phyloP scores from a whole-genome alignment of 495 filamentous ascomycete species.

The Evansstolkia leycettana region DNA sequence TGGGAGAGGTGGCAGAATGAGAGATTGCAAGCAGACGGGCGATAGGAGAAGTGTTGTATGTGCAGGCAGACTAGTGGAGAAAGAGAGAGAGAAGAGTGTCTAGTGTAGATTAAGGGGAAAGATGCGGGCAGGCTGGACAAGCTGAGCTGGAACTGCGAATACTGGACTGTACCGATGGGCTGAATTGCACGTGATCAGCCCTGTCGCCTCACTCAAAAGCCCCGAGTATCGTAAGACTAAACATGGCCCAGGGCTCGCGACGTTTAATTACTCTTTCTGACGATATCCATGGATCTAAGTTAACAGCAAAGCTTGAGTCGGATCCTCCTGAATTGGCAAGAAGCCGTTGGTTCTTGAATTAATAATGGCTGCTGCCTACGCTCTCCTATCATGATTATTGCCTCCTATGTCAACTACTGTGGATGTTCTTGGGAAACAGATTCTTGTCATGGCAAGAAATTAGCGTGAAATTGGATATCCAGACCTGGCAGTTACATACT shows the following conservation, averaged over 20 bases:
- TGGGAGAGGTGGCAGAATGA: conserved; percentile 3
- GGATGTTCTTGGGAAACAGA: too few relatives aligned
- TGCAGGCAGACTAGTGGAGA: conserved; percentile 4
- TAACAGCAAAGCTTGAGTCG: neutral
- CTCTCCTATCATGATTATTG: too few relatives aligned
- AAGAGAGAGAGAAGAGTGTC: neutral
- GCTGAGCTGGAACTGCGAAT: neutral
- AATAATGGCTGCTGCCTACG: too few relatives aligned
- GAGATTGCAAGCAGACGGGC: conserved; percentile 11
- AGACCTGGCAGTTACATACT: too few relatives aligned
- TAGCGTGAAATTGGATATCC: too few relatives aligned
- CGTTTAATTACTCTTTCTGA: neutral
- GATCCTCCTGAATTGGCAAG: too few relatives aligned
- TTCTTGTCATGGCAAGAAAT: too few relatives aligned
- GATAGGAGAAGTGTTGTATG: conserved; percentile 15
- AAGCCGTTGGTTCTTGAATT: too few relatives aligned
- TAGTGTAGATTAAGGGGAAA: neutral
- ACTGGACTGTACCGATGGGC: neutral
- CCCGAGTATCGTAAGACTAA: neutral
- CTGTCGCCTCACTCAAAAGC: neutral
- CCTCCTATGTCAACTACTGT: too few relatives aligned
- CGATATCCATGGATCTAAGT: conserved; percentile 1
- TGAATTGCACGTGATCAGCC: neutral
- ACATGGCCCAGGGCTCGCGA: neutral
- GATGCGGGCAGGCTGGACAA: conserved; percentile 1